Evolutionary conservation across 2,329 filamentous ascomycete species (phyloP), one percentile per base, ranked within the genome.

Genomic region (Fusarium zealandicum): DNA sequence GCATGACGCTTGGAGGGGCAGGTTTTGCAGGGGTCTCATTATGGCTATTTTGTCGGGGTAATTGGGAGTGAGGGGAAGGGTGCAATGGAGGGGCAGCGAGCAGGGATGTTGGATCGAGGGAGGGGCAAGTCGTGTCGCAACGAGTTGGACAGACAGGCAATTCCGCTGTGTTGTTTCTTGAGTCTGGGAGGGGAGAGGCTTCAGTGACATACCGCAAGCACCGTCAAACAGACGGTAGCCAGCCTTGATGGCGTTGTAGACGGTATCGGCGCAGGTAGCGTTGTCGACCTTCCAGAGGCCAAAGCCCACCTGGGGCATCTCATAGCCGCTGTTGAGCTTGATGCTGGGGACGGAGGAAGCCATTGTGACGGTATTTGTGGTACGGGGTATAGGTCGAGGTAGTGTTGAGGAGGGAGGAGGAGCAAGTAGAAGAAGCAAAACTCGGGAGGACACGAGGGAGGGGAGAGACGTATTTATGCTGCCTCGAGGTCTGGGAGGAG

Each of bases 271-370:
- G 70, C 84, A 87, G 49, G 84, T 86, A 47, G 84, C 82, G 64
- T 89, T 89, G 73, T 85, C 85, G 62, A 95, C 89, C 79, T 95
- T 95, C 90, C 90, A 95, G 64, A 93, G 82, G 54, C 88, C 88
- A 72, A 90, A 90, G 74, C 88, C 88, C 63, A 90, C 87, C 72
- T 88, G 83, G 69, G 88, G 88, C 88, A 90, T 90, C 67, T 89
- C 80, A 66, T 82, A 70, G 75, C 86, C 85, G 74, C 79, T 85
- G 76, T 78, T 87, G 59, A 88, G 82, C 77, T 86, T 87, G 73
- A 87, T 77, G 54, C 75, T 83, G 43, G 72, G 70, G 20, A 70
- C 63, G 40, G 69, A 61, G 25, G 58, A 45, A 50, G 78, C 73
- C 68, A 76, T 73, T 59, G 63, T 73, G 47, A 55, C 49, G 59